Conservation (phyloP, 1,139 yeast species). For the Candida sp. region DNA sequence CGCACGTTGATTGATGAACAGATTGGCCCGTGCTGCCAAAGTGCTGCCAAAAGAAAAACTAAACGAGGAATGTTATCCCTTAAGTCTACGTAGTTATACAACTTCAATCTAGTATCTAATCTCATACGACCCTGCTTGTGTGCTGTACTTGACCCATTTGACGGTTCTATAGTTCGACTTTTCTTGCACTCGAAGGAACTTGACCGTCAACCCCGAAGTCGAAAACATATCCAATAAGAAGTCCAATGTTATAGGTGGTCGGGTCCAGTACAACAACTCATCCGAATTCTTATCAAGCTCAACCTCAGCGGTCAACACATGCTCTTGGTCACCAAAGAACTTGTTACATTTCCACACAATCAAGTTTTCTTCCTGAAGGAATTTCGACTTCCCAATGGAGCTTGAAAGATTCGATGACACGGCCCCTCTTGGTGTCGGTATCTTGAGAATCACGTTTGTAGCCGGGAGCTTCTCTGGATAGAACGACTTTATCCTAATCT, state of each 20-base stretch:
- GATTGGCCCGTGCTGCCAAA: neutral
- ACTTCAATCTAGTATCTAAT: conserved; percentile 52
- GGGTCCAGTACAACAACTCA: conserved; percentile 52
- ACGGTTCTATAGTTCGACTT: conserved; percentile 69
- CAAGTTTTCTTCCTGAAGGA: conserved; percentile 65
- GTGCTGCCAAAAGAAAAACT: no score
- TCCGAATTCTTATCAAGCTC: conserved; percentile 29
- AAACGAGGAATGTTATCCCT: no score
- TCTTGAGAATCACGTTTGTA: conserved; percentile 61
- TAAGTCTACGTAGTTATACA: no score
- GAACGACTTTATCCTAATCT: conserved; percentile 63
- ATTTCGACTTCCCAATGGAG: conserved; percentile 72
- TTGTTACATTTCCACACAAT: conserved; percentile 76
- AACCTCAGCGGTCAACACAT: conserved; percentile 55
- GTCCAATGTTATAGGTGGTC: conserved; percentile 78
- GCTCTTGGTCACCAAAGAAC: conserved; percentile 70
- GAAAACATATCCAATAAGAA: conserved; percentile 81
- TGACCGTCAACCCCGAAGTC: conserved; percentile 76
- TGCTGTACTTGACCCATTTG: conserved; percentile 85
- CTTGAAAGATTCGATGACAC: conserved; percentile 52
- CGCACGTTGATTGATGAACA: conserved; percentile 1
- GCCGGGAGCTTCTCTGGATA: conserved; percentile 69
- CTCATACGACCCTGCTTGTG: conserved; percentile 82
- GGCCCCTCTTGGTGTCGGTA: conserved; percentile 76
- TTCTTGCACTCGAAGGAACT: conserved; percentile 74